Conservation (phyloP, 169 alveolate species). For the Perkinsus olseni region DNA sequence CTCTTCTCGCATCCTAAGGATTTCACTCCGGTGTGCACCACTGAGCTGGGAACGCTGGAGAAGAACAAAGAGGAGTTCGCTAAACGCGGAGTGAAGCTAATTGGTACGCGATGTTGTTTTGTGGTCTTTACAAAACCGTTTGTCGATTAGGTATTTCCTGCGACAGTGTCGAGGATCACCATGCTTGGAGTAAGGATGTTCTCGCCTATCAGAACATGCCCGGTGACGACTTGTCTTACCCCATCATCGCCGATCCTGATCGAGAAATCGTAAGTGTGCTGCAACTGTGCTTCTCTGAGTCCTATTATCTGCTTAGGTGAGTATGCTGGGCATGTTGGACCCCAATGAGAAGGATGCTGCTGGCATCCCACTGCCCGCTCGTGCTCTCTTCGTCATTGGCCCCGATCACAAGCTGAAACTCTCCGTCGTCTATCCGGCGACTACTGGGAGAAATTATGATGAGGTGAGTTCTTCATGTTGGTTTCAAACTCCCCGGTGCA, state of each 20-base stretch:
- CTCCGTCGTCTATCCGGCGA: constrained; percentile 53
- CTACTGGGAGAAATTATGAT: constrained; percentile 52
- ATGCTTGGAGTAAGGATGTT: constrained; percentile 29
- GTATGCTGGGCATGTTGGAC: constrained; percentile 47
- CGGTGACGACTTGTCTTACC: constrained; percentile 28
- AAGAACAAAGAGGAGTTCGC: constrained; percentile 35
- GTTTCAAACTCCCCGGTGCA: not conserved
- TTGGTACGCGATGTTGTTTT: constrained; percentile 29
- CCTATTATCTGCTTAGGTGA: constrained; percentile 22
- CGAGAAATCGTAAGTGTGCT: constrained; percentile 31
- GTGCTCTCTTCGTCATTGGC: constrained; percentile 49
- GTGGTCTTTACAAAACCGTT: no score
- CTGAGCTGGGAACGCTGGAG: constrained; percentile 54
- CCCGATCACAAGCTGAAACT: constrained; percentile 43
- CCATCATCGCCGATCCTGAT: constrained; percentile 40
- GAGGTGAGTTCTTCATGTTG: no score
- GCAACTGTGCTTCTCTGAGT: not conserved
- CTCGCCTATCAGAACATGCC: constrained; percentile 5
- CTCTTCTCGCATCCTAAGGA: constrained; percentile 53
- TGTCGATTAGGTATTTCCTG: not conserved
- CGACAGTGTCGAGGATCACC: not conserved
- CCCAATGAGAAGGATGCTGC: constrained; percentile 45
- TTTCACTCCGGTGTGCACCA: constrained; percentile 69
- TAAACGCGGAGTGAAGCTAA: constrained; percentile 40
- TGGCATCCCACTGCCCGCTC: constrained; percentile 56